Evolutionary conservation across 192 early-diverging fungal species (phyloP).

Genomic region (Umbelopsis vinacea): DNA sequence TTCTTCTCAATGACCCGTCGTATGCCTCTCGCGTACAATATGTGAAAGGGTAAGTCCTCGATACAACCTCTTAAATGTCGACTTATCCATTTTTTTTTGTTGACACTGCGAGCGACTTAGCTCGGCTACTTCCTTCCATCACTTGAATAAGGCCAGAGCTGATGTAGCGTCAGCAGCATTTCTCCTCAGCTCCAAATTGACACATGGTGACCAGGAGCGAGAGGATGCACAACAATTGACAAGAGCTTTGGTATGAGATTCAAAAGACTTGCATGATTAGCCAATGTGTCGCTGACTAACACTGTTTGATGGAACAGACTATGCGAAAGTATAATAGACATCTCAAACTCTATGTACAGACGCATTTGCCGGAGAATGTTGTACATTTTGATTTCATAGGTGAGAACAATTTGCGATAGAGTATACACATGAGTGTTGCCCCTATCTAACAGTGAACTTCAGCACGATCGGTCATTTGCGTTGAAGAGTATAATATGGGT

Average conservation of each 20-base stretch:
- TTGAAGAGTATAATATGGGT: constrained; percentile 75
- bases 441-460: background rate
- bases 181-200: constrained; percentile 59
- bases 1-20: constrained; percentile 67
- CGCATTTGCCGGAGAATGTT: constrained; percentile 71
- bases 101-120: background rate
- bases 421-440: background rate
- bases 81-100: background rate
- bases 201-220: constrained; percentile 48
- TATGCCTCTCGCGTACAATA: constrained; percentile 72
- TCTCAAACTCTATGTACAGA: constrained; percentile 61
- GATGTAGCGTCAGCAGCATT: constrained; percentile 63
- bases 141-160: constrained; percentile 57
- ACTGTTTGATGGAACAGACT: constrained; percentile 9
- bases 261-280: background rate
- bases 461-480: constrained; percentile 72
- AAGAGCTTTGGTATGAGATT: constrained; percentile 54
- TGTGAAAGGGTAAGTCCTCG: constrained; percentile 56
- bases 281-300: background rate
- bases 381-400: constrained; percentile 68
- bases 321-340: constrained; percentile 66
- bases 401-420: background rate
- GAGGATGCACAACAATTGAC: constrained; percentile 76
- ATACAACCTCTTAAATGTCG: background rate
- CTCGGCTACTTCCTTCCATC: constrained; percentile 60